Evolutionary conservation across 2,329 filamentous ascomycete genomes (phyloP).

Genomic region (Triangularia verruculosa): DNA sequence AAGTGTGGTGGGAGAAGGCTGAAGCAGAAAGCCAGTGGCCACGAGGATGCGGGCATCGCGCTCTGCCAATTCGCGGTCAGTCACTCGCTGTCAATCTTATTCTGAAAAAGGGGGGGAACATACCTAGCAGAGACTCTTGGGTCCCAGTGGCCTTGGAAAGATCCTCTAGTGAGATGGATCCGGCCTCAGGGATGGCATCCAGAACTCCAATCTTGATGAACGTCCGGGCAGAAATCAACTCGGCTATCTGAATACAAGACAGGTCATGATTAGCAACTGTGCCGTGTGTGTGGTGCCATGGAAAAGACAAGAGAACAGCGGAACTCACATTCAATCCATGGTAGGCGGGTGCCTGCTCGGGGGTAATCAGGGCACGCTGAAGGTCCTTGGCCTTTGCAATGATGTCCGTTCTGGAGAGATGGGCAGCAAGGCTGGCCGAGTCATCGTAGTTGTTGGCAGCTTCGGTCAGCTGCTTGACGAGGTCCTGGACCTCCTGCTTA

Average conservation of each 20-base stretch:
- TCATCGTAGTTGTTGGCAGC: constrained; percentile 27
- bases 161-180: constrained; percentile 31
- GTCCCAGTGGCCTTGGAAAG: constrained; percentile 29
- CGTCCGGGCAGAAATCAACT: constrained; percentile 32
- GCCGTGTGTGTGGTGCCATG: too few species aligned
- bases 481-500: constrained; percentile 23
- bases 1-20: constrained; percentile 28
- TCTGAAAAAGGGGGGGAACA: background rate
- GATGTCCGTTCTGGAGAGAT: constrained; percentile 30
- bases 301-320: background rate
- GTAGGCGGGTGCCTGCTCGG: constrained; percentile 34
- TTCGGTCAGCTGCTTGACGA: constrained; percentile 23
- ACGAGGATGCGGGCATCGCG: constrained; percentile 33
- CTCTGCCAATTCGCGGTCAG: constrained; percentile 22
- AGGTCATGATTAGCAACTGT: constrained; percentile 4
- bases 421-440: constrained; percentile 26
- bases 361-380: constrained; percentile 28
- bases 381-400: constrained; percentile 31
- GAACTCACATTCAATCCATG: constrained; percentile 33
- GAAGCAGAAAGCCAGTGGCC: constrained; percentile 32
- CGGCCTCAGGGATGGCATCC: constrained; percentile 30
- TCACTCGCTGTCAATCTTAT: background rate
- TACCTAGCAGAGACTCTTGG: constrained; percentile 32
- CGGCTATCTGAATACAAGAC: constrained; percentile 29
- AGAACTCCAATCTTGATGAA: constrained; percentile 33